These are phyloP conservation scores for Yarrowia bubula DNA, from an alignment of 805 yeast genomes.

Conservation along the genomic window DNA sequence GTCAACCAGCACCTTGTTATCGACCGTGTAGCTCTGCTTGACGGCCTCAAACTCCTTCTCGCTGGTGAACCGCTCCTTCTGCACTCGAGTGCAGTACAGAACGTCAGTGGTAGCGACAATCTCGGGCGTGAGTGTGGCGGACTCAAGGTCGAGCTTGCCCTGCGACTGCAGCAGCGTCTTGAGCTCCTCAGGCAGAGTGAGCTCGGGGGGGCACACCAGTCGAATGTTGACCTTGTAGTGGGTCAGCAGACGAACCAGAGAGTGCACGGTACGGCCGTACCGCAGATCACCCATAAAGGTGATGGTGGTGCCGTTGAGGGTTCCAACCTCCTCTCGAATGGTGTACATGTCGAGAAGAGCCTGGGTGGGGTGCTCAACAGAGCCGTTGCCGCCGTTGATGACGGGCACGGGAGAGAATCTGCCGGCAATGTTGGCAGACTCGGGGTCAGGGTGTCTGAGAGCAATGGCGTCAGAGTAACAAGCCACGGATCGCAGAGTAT, in stretches of 20 bases:
- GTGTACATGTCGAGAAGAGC: slow-evolving; percentile 97
- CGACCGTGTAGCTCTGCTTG: slow-evolving; percentile 88
- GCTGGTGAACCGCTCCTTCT: slow-evolving; percentile 88
- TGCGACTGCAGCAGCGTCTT: slow-evolving; percentile 61
- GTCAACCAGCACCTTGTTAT: slow-evolving; percentile 81
- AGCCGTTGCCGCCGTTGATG: slow-evolving; percentile 96
- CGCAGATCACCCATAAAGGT: slow-evolving; percentile 99
- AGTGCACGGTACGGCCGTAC: slow-evolving; percentile 98
- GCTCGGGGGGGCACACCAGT: slow-evolving; percentile 85
- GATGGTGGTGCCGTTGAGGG: slow-evolving; percentile 95
- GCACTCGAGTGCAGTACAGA: slow-evolving; percentile 95
- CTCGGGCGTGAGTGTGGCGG: slow-evolving; percentile 75
- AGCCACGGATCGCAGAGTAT: slow-evolving; percentile 90
- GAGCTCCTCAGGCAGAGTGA: slow-evolving; percentile 75
- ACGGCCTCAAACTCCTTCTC: slow-evolving; percentile 76
- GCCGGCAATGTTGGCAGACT: slow-evolving; percentile 90
- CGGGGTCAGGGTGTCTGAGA: slow-evolving; percentile 92
- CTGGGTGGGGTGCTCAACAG: slow-evolving; percentile 98
- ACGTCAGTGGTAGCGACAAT: slow-evolving; percentile 90
- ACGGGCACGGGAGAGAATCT: slow-evolving; percentile 96
- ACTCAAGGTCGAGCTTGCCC: slow-evolving; percentile 71
- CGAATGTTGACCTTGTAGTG: slow-evolving; percentile 93
- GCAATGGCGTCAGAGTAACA: slow-evolving; percentile 97
- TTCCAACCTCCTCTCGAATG: slow-evolving; percentile 97
- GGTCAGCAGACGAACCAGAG: slow-evolving; percentile 82